Base-by-base conservation (phyloP, 306 rosid genomes). In the Casuarina cunninghamiana region DNA sequence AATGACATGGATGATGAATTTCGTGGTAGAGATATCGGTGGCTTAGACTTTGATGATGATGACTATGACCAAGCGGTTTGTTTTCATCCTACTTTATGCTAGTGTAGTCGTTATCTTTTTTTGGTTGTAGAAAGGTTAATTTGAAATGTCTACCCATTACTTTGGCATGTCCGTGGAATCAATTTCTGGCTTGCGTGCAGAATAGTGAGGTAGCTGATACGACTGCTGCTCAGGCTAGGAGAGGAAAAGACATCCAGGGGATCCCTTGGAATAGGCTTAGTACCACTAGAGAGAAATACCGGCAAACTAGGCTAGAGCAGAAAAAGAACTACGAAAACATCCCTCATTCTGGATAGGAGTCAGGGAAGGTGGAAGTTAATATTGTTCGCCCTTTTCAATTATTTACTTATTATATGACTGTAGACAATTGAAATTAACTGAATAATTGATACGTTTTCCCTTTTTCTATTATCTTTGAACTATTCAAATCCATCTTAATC, bases 321-420 rank as follows among this genome's bases (percentile, higher is more conserved):
- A 90, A 93, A 87, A 93, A 89, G 91, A 93, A 93, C 81, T 93
- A 93, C 82, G 97, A 93, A 80, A 90, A 90, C 73, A 83, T 93
- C 79, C 88, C 87, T 51, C 87, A 86, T 67, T 90, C 97, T 0
- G 97, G 97, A 79, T 93, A 93, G 60, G 83, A 84, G 71, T 89
- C 96, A 9, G 91, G 82, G 79, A 93, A 90, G 97, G 97, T 93
- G 85, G 78, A 55, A 48, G 11, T 12, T 26, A 66, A 58, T 68
- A 66, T 69, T 71, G 53, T 71, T 74, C 32, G 11, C 42, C 35
- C 21, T 15, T 21, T 72, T n/a, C 1, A 26, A 26, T 26, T 58
- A 2, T 61, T 51, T 51, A 53, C 32, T 26, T 26, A 26, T 26
- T 65, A 53, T 15, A 39, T 57, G 77, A 3, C 38, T 16, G 26